phyloP scores from a whole-genome alignment of 2,329 filamentous ascomycete species.

The Paecilomyces formosus region DNA sequence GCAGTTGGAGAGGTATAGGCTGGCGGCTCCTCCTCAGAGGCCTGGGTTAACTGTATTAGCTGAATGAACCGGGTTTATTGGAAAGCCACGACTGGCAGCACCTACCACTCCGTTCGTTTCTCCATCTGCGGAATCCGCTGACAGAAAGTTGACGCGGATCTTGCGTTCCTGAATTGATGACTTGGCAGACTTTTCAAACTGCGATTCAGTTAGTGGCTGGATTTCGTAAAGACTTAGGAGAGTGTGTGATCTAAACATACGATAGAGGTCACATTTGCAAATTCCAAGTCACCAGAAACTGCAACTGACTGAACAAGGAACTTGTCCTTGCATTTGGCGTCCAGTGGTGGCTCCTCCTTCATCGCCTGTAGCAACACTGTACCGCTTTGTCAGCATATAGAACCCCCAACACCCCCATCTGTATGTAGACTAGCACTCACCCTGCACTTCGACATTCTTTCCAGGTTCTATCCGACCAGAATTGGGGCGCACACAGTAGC shows the following conservation, averaged over 20 bases:
- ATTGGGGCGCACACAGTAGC: constrained; percentile 96
- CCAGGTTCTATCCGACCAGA: constrained; percentile 91
- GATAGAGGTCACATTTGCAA: constrained; percentile 69
- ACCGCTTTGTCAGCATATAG: constrained; percentile 16
- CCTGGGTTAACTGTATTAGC: too few species aligned
- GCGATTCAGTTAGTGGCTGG: constrained; percentile 8
- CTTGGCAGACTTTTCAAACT: constrained; percentile 76
- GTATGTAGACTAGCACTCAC: constrained; percentile 41
- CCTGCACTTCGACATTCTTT: constrained; percentile 83
- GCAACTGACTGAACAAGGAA: constrained; percentile 91
- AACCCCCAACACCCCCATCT: neutral
- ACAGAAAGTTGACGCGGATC: constrained; percentile 82
- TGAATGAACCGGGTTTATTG: neutral
- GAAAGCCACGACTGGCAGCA: constrained; percentile 1
- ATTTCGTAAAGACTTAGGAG: neutral
- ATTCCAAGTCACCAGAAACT: constrained; percentile 77
- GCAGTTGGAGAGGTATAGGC: constrained; percentile 51
- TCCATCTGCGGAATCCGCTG: constrained; percentile 44
- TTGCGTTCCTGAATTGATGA: constrained; percentile 81
- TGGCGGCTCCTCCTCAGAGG: constrained; percentile 40
- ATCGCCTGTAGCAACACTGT: constrained; percentile 92
- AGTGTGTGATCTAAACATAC: constrained; percentile 45
- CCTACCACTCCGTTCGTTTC: constrained; percentile 30
- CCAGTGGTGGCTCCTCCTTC: constrained; percentile 83
- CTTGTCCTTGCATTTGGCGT: constrained; percentile 92